Evolutionary conservation across 345 rosid genomes (phyloP).

Genomic region (Aegle marmelos): DNA sequence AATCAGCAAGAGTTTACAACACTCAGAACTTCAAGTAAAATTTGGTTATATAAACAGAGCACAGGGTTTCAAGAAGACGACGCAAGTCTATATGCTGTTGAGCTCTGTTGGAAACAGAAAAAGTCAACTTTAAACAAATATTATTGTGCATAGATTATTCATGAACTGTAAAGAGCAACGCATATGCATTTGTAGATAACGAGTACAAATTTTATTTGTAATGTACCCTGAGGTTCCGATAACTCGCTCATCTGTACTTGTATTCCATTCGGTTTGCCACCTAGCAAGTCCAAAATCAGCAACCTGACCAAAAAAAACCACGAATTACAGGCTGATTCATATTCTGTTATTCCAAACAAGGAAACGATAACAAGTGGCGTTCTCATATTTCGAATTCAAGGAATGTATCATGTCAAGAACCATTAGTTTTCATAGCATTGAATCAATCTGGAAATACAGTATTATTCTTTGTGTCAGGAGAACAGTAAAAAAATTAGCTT

Average conservation of each 20-base stretch:
- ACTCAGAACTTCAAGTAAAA: background rate
- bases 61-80: no score
- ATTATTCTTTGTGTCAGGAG: background rate
- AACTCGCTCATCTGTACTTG: conserved; percentile 32
- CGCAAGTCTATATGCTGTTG: no score
- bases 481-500: background rate
- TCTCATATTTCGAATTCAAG: background rate
- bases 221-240: conserved; percentile 59
- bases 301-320: conserved; percentile 34
- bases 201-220: background rate
- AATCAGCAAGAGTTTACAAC: background rate
- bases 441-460: background rate
- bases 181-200: background rate
- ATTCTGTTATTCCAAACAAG: background rate
- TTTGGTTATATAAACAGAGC: background rate
- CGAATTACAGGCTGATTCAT: background rate
- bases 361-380: background rate
- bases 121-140: background rate
- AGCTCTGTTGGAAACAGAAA: background rate
- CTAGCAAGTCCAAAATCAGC: conserved; percentile 79
- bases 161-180: no score
- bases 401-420: background rate
- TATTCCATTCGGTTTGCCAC: conserved; percentile 51
- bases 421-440: background rate
- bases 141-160: background rate